Conservation (phyloP, 2,329 filamentous ascomycete species). For the Talaromyces verruculosus region DNA sequence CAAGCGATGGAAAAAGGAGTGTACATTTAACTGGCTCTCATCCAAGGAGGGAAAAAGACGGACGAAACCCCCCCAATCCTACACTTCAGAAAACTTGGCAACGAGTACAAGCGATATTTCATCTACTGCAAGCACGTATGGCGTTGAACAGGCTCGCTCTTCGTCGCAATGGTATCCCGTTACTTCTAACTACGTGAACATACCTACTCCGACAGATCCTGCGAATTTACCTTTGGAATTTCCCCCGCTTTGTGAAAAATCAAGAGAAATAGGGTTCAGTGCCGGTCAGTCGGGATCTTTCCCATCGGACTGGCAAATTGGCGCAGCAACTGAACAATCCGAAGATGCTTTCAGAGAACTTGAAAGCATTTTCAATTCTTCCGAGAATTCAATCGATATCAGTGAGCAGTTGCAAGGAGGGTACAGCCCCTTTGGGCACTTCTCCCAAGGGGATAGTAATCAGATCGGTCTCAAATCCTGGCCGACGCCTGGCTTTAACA, state of each 20-base stretch:
- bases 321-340: background rate
- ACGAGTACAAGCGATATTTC: background rate
- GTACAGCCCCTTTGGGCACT: background rate
- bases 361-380: constrained; percentile 4
- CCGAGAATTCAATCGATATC: background rate
- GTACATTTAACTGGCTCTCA: constrained; percentile 48
- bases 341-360: constrained; percentile 7
- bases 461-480: background rate
- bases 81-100: background rate
- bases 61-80: background rate
- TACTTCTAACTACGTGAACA: constrained; percentile 5
- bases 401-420: background rate
- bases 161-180: constrained; percentile 8
- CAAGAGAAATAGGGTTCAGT: background rate
- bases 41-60: constrained; percentile 26
- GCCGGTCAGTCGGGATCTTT: background rate
- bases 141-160: background rate
- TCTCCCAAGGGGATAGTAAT: background rate
- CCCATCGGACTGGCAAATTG: constrained; percentile 4
- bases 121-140: constrained; percentile 5
- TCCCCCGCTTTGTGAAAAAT: background rate
- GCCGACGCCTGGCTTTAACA: background rate
- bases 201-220: background rate
- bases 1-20: constrained; percentile 46
- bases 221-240: background rate